These are phyloP conservation scores for Thelephora terrestris DNA, from an alignment of 1,284 basidiomycete genomes.

Conservation along the genomic window DNA sequence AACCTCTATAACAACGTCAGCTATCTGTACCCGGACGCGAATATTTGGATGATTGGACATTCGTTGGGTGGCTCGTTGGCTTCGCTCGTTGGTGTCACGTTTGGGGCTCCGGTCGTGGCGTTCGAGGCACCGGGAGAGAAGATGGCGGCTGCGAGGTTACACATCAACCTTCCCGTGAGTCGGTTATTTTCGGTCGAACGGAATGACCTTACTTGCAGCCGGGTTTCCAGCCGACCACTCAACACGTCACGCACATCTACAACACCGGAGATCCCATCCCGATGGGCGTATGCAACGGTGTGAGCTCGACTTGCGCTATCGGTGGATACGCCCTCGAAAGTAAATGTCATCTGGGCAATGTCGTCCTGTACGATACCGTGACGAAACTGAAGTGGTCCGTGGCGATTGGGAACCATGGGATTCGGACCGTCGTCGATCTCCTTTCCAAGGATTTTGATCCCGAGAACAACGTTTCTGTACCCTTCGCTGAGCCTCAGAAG, in stretches of 20 bases:
- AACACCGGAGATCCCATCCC: conserved; percentile 83
- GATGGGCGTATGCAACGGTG: conserved; percentile 73
- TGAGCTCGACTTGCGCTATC: conserved; percentile 59
- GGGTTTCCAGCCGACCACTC: conserved; percentile 47
- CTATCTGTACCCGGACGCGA: conserved; percentile 85
- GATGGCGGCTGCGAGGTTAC: conserved; percentile 79
- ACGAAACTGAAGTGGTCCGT: conserved; percentile 76
- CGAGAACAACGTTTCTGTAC: conserved; percentile 15
- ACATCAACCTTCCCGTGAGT: conserved; percentile 74
- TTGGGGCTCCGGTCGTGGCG: conserved; percentile 81
- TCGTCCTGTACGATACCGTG: conserved; percentile 80
- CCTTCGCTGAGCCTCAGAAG: conserved; percentile 21
- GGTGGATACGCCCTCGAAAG: conserved; percentile 74
- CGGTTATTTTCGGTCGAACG: background rate
- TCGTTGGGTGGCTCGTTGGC: conserved; percentile 82
- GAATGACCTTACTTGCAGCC: background rate
- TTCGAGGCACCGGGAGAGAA: conserved; percentile 91
- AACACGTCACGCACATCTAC: conserved; percentile 75
- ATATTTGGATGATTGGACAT: conserved; percentile 92
- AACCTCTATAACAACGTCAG: conserved; percentile 92
- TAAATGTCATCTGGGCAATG: conserved; percentile 62
- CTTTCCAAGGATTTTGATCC: conserved; percentile 59
- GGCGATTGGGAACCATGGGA: conserved; percentile 76
- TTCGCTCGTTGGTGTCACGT: conserved; percentile 79
- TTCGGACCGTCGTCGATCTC: conserved; percentile 69